Base-by-base conservation (phyloP, 1,284 basidiomycete species). In the Rhodotorula sp. region DNA sequence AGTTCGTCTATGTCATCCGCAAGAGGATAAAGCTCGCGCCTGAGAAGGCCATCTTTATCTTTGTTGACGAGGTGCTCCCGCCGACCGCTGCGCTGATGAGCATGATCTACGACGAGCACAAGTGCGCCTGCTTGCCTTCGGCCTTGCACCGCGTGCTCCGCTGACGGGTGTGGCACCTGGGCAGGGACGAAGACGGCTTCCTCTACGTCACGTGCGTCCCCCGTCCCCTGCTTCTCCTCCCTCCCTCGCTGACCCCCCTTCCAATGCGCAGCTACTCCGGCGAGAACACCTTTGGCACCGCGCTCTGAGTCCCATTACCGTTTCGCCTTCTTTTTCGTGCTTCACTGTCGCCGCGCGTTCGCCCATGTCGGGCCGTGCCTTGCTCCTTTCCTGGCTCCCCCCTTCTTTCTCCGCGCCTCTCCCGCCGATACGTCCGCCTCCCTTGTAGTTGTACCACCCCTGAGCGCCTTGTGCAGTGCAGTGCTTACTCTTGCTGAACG, bases 11-110 rank as follows among this genome's bases (percentile, higher is more conserved):
- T 82, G 97, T 99, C 58, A 99, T 99, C 81, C 90, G 97, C 80
- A 99, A 99, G 87, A 92, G 97, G 69, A 99, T 99, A 90, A 99
- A 99, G 88, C 89, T 99, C 69, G 92, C 94, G 48, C 96, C 97
- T 27, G 97, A 99, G 87, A 98, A 98, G 85, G 97, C 97, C 46
- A 98, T 98, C 84, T 98, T 97, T 85, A 97, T 98, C 83, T 98
- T 97, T 80, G 94, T 98, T 61, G 94, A 99, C 80, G 97, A 99
- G 82, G 94, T 99, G 68, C 87, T 99, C 54, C 97, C 97, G 65
- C 96, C 97, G 60, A 98, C 97, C 3, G 96, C 96, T 32, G 96
- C 97, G 12, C 86, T 98, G 64, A 99, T 99, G 97, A 95, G 92
- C 81, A 90, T 94, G 63, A 98, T 99, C 80, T 99, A 99, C 81